Evolutionary conservation across 2,329 filamentous ascomycete species (phyloP), one percentile per base, ranked within the genome.

Genomic region (Claviceps spartinae): DNA sequence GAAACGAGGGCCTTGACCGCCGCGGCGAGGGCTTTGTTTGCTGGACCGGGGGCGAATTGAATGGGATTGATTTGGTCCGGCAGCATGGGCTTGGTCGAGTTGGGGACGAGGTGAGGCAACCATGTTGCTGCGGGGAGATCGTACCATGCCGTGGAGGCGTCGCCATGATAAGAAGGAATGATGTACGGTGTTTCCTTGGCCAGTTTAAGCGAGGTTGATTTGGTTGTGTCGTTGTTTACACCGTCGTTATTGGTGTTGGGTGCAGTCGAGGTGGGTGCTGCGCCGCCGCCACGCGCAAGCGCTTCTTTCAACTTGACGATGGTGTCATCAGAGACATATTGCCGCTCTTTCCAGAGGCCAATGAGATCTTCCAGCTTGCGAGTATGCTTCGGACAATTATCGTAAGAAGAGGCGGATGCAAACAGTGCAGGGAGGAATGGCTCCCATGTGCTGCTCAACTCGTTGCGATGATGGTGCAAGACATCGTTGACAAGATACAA

Each of bases 71-170:
- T 78, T 59, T 81, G 75, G 7, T 80, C 73, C 0, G 85, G 77
- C 44, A 83, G 81, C 70, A 95, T 88, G 6, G 88, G 82, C 48
- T 78, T 75, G 8, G 80, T 81, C 0, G 85, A 88, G 61, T 91
- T 85, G 4, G 84, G 86, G 41, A 85, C 78, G 54, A 95, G 81
- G 52, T 86, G 83, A 4, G 85, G 85, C 47, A 95, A 77, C 73
- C 90, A 83, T 57, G 87, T 91, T 2, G 81, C 85, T 1, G 88
- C 88, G 0, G 88, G 88, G 1, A 94, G 71, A 57, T 95, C 88
- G 67, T 89, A 86, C 78, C 85, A 95, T 0, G 85, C 81, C 4
- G 77, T 81, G 0, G 79, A 77, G 1, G 76, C 69, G 62, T 94
- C 86, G 42, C 89, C 89, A 63, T 95, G 89, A 52, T 77, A 79